Percentiles rank a stretch among this genome's conserved stretches.
phyloP scores from a whole-genome alignment of 768 basidiomycete genomes.

The Rhizopogon rudus region DNA sequence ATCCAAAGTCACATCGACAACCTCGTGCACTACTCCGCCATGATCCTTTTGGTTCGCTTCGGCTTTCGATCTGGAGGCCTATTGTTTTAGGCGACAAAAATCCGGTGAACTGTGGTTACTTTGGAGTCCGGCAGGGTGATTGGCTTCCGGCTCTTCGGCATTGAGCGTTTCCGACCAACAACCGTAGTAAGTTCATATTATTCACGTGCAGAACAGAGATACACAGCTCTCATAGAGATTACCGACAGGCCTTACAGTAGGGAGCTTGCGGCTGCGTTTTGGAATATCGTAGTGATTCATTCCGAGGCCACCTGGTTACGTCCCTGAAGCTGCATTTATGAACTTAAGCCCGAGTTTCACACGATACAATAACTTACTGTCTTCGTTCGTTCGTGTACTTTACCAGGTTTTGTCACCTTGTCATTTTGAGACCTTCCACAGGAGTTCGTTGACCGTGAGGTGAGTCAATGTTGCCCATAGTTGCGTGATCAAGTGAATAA shows the following conservation, averaged over 20 bases:
- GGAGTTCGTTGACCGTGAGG: no score
- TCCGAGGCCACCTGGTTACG: not conserved
- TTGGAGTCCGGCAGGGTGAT: not conserved
- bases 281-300: not conserved
- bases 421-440: not conserved
- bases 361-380: slow-evolving; percentile 8
- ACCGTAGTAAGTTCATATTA: not conserved
- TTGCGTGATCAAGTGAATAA: no score
- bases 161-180: not conserved
- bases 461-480: no score
- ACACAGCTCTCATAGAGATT: no score
- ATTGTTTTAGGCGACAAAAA: not conserved
- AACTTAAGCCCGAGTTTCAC: not conserved
- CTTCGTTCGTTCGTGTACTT: slow-evolving; percentile 6
- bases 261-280: no score
- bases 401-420: slow-evolving; percentile 3
- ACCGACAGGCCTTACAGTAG: not conserved
- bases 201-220: not conserved
- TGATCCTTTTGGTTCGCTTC: slow-evolving; percentile 10
- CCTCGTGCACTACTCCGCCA: no score
- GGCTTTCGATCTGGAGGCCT: slow-evolving; percentile 5
- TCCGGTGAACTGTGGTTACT: not conserved
- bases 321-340: not conserved
- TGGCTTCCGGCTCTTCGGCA: not conserved
- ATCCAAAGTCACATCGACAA: not conserved